Evolutionary conservation across 2,329 filamentous ascomycete genomes (phyloP).

Genomic region (Penicillium frequentans): DNA sequence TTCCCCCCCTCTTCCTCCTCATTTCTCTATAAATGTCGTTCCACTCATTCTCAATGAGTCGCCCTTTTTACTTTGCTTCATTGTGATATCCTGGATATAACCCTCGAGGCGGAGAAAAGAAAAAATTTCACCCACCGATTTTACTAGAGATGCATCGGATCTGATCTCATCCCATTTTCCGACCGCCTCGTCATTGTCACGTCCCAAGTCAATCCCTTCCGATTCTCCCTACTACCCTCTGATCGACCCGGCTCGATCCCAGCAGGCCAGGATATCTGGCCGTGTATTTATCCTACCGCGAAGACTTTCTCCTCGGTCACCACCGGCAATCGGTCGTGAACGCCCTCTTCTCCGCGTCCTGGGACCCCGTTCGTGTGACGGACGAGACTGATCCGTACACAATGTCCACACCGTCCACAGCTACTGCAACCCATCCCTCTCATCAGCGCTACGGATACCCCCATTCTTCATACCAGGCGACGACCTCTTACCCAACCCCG

Average conservation of each 20-base stretch:
- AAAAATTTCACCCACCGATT: background rate
- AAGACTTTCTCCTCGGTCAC: background rate
- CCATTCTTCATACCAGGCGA: conserved; percentile 58
- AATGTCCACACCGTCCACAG: conserved; percentile 82
- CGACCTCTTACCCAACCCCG: conserved; percentile 53
- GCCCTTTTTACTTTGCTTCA: conserved; percentile 3
- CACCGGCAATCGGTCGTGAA: conserved; percentile 10
- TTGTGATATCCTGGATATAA: conserved; percentile 8
- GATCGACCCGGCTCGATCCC: background rate
- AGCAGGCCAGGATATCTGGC: background rate
- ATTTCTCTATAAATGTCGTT: conserved; percentile 12
- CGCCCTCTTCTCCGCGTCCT: conserved; percentile 14
- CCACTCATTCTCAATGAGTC: conserved; percentile 10
- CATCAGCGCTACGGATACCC: conserved; percentile 67
- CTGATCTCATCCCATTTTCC: conserved; percentile 15
- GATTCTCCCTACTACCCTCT: conserved; percentile 1
- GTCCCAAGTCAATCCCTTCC: conserved; percentile 19
- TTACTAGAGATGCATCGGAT: conserved; percentile 15
- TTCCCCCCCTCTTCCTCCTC: conserved; percentile 1
- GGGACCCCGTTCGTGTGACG: conserved; percentile 29
- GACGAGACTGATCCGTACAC: conserved; percentile 28
- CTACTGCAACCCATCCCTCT: conserved; percentile 69
- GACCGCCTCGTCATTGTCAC: conserved; percentile 29
- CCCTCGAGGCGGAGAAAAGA: conserved; percentile 4
- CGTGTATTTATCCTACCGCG: background rate